Evolutionary conservation across 116 monocot genomes (phyloP), one percentile per base, ranked within the genome.

Genomic region (Trichopus zeylanicus): DNA sequence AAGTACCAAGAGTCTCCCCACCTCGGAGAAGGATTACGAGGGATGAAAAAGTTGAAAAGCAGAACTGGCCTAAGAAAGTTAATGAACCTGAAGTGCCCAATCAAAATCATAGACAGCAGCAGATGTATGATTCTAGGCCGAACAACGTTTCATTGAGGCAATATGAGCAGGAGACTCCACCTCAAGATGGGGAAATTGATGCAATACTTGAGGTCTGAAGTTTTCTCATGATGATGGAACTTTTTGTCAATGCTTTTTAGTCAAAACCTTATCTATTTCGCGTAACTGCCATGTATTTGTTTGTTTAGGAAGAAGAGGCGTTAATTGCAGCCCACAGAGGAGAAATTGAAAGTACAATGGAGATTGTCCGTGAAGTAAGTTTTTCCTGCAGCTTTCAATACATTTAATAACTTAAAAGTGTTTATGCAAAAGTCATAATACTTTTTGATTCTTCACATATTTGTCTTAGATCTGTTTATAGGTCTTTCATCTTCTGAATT

Each of bases 331-430:
- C 89, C 68, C 89, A 89, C 56, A 72, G 89, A 65, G 84, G 84
- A 70, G 89, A 89, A 81, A 84, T 89, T 66, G 84, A 89, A 71
- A 81, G 78, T 72, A 89, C 89, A 31, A 84, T 89, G 89, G 89
- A 84, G 65, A 84, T 89, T 49, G 89, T 89, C 31, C 84, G 84
- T 1, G 89, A 84, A 62, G 89, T 89, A 62, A 76, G 76, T 76
- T 34, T 42, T n/a, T 42, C 12, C n/a, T 42, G n/a, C 8, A 42
- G 13, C 0, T 42, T 13, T 42, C 13, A 13, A 42, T 18, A 16
- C 13, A 15, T 42, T 42, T 42, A 42, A 42, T n/a, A n/a, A n/a
- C n/a, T n/a, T 37, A n/a, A n/a, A n/a, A n/a, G n/a, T n/a, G n/a
- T n/a, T n/a, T n/a, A n/a, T n/a, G n/a, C n/a, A n/a, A n/a, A n/a